Conservation (phyloP, 2,329 filamentous ascomycete genomes). For the Fusarium lateritium region DNA sequence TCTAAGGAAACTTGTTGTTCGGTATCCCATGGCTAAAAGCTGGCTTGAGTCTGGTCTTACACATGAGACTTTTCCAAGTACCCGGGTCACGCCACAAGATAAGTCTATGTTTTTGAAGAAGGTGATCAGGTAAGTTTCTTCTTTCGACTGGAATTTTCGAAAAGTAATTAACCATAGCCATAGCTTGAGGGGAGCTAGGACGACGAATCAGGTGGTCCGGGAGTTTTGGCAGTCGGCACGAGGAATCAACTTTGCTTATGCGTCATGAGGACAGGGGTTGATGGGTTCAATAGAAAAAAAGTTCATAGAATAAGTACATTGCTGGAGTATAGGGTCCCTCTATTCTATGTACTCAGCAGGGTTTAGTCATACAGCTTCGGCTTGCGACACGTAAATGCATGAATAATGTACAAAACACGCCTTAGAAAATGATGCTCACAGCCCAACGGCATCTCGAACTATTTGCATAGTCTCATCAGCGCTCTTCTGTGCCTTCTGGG, state of each 20-base stretch:
- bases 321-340: neutral
- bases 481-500: conserved; percentile 71
- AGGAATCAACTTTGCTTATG: conserved; percentile 73
- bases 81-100: conserved; percentile 71
- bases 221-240: conserved; percentile 82
- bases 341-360: conserved; percentile 17
- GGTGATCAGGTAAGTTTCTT: conserved; percentile 67
- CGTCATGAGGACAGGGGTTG: conserved; percentile 58
- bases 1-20: conserved; percentile 75
- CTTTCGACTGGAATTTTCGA: neutral
- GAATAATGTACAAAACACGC: conserved; percentile 4
- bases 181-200: conserved; percentile 74
- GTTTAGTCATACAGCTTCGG: conserved; percentile 3
- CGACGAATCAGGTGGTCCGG: conserved; percentile 76
- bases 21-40: conserved; percentile 67
- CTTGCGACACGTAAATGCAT: neutral
- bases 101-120: conserved; percentile 77
- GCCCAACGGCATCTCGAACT: conserved; percentile 67
- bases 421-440: conserved; percentile 50
- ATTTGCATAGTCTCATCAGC: conserved; percentile 71
- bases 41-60: conserved; percentile 76
- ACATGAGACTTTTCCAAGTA: conserved; percentile 69
- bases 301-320: neutral
- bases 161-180: neutral
- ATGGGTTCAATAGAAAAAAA: conserved; percentile 2